phyloP scores from a whole-genome alignment of 129 eudicot genomes.

The Tagetes patula region DNA sequence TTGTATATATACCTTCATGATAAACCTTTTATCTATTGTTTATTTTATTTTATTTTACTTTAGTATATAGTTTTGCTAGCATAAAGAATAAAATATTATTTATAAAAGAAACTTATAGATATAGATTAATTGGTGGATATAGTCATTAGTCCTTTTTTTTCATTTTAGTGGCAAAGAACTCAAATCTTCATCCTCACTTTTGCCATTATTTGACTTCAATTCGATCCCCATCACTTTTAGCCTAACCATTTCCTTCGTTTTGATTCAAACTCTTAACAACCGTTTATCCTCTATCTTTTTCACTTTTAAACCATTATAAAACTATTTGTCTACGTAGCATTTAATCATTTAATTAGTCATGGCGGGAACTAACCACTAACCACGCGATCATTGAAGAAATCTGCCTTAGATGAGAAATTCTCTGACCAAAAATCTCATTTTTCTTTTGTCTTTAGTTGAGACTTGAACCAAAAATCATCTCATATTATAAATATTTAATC shows the following conservation, averaged over 20 bases:
- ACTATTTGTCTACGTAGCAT: slow-evolving; percentile 8
- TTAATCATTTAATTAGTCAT: slow-evolving; percentile 1
- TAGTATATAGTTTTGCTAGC: neutral
- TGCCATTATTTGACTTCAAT: slow-evolving; percentile 33
- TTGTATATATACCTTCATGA: neutral
- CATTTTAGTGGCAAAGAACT: slow-evolving; percentile 36
- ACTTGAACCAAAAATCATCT: too few species aligned
- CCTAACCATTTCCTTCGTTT: slow-evolving; percentile 37
- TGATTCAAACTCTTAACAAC: slow-evolving; percentile 10
- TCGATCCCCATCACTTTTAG: slow-evolving; percentile 34
- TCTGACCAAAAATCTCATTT: too few species aligned
- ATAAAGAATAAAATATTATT: slow-evolving; percentile 5
- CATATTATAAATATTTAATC: too few species aligned
- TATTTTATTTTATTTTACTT: neutral
- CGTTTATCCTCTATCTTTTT: neutral
- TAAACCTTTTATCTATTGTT: neutral
- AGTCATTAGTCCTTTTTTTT: slow-evolving; percentile 25
- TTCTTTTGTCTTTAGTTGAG: too few species aligned
- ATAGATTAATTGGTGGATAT: slow-evolving; percentile 36
- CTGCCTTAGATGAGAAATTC: too few species aligned
- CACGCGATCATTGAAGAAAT: too few species aligned
- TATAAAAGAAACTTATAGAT: slow-evolving; percentile 2
- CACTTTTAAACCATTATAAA: slow-evolving; percentile 3
- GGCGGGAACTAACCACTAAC: neutral
- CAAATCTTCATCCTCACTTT: slow-evolving; percentile 33